Percentiles rank a stretch among this genome's conserved stretches.
phyloP scores from a whole-genome alignment of 2,329 filamentous ascomycete genomes.

The Phoma sp. region DNA sequence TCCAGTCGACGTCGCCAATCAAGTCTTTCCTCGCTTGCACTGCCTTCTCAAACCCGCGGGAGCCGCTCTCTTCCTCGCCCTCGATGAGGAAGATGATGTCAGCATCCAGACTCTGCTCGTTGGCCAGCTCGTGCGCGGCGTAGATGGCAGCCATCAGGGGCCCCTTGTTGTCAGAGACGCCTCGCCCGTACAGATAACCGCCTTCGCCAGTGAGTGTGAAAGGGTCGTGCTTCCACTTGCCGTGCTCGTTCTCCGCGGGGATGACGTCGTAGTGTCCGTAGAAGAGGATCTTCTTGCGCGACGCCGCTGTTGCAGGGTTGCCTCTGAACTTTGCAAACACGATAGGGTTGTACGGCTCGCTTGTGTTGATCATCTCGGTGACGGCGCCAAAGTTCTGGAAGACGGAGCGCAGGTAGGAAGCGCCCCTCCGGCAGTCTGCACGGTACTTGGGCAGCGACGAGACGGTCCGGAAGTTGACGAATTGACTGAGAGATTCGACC shows the following conservation, averaged over 20 bases:
- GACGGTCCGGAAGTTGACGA: constrained; percentile 90
- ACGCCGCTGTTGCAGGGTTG: constrained; percentile 68
- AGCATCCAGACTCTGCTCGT: constrained; percentile 81
- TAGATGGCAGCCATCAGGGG: constrained; percentile 94
- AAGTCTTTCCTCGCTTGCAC: constrained; percentile 79
- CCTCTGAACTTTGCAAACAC: constrained; percentile 88
- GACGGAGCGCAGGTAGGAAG: constrained; percentile 85
- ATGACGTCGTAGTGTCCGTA: constrained; percentile 99
- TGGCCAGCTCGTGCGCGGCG: constrained; percentile 86
- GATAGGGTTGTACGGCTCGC: constrained; percentile 83
- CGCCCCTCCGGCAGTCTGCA: constrained; percentile 90
- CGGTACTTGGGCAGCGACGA: constrained; percentile 85
- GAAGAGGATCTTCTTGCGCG: constrained; percentile 87
- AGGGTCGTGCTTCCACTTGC: constrained; percentile 86
- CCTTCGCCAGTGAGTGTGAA: constrained; percentile 90
- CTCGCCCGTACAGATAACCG: constrained; percentile 91
- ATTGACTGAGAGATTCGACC: constrained; percentile 72
- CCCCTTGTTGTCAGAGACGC: constrained; percentile 97
- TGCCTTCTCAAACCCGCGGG: constrained; percentile 85
- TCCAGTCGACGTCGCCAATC: constrained; percentile 92
- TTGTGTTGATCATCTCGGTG: constrained; percentile 81
- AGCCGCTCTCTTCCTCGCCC: constrained; percentile 95
- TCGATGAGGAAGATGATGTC: constrained; percentile 95
- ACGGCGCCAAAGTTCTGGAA: constrained; percentile 92
- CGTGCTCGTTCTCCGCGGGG: constrained; percentile 79